Evolutionary conservation across 306 rosid species (phyloP).

Genomic region (Psophocarpus tetragonolobus): DNA sequence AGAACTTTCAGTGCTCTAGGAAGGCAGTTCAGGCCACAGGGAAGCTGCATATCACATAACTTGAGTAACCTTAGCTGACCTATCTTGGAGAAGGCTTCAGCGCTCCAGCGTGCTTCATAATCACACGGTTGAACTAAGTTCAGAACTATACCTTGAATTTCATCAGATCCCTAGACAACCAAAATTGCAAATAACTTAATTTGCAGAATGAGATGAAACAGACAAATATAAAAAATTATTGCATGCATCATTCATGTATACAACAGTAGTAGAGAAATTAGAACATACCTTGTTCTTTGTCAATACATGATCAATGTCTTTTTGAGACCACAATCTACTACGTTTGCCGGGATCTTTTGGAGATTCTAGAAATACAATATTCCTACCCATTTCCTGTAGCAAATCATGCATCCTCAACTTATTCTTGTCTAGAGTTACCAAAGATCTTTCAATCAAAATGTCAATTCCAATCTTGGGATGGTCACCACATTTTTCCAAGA

Average conservation of each 20-base stretch:
- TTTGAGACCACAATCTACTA: slow-evolving; percentile 43
- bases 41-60: slow-evolving; percentile 30
- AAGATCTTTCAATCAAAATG: slow-evolving; percentile 43
- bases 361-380: slow-evolving; percentile 37
- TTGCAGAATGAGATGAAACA: slow-evolving; percentile 1
- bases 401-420: slow-evolving; percentile 43
- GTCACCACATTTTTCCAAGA: slow-evolving; percentile 33
- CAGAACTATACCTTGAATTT: slow-evolving; percentile 38
- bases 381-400: slow-evolving; percentile 45
- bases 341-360: slow-evolving; percentile 38
- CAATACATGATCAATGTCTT: slow-evolving; percentile 35
- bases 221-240: neutral
- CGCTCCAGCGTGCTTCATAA: slow-evolving; percentile 24
- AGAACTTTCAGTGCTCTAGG: slow-evolving; percentile 33
- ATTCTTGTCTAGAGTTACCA: slow-evolving; percentile 13
- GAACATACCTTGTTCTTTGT: slow-evolving; percentile 37
- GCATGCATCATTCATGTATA: neutral
- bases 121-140: slow-evolving; percentile 18
- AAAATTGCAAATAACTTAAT: neutral
- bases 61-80: slow-evolving; percentile 28
- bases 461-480: slow-evolving; percentile 36
- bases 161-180: slow-evolving; percentile 39
- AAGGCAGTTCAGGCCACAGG: slow-evolving; percentile 24
- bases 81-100: slow-evolving; percentile 40
- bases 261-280: neutral